phyloP scores from a whole-genome alignment of 352 stramenopile species.

The Phytopythium oedochilum region DNA sequence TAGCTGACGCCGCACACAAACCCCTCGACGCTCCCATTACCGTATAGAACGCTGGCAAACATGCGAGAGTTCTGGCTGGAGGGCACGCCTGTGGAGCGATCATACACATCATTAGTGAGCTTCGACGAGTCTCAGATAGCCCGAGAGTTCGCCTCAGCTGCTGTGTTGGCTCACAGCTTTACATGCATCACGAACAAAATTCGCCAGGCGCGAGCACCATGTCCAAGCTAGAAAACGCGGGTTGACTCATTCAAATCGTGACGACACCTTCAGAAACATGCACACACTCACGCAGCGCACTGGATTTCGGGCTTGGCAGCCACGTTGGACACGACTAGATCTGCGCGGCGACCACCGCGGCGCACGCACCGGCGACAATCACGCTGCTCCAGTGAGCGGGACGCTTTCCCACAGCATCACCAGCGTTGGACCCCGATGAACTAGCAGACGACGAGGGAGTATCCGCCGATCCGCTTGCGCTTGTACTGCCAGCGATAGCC shows the following conservation, averaged over 20 bases:
- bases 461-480: neutral
- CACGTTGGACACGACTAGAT: neutral
- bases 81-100: neutral
- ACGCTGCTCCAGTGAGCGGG: neutral
- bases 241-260: neutral
- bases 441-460: neutral
- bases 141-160: no score
- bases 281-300: neutral
- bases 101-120: neutral
- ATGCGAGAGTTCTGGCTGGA: neutral
- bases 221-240: no score
- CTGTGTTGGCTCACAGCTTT: neutral
- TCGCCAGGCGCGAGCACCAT: no score
- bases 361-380: conserved; percentile 1
- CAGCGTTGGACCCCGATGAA: neutral
- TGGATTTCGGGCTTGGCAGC: neutral
- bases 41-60: neutral
- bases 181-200: neutral
- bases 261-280: neutral
- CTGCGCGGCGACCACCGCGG: neutral
- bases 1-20: neutral
- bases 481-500: neutral
- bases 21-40: neutral
- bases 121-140: neutral
- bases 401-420: neutral